Evolutionary conservation across 2,329 filamentous ascomycete genomes (phyloP).

Genomic region (Tolypocladium paradoxum): DNA sequence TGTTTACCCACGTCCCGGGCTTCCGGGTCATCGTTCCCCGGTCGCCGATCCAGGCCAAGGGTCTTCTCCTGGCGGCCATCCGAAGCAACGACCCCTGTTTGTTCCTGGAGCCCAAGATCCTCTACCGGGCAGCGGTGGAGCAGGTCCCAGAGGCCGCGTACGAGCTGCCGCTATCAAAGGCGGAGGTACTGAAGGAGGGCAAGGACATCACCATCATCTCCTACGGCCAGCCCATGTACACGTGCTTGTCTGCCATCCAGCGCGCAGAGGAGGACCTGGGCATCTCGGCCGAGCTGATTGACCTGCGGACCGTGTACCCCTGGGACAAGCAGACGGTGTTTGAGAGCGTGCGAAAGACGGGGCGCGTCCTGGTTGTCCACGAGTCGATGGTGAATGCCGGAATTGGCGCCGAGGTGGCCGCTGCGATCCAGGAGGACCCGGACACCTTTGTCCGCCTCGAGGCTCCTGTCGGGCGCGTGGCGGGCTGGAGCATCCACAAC

Average conservation of each 20-base stretch:
- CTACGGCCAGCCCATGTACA: conserved; percentile 83
- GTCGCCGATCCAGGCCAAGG: conserved; percentile 81
- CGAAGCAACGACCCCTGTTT: conserved; percentile 77
- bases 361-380: conserved; percentile 77
- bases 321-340: conserved; percentile 81
- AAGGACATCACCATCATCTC: conserved; percentile 75
- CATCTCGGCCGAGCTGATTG: conserved; percentile 71
- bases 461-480: conserved; percentile 73
- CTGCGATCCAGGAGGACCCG: conserved; percentile 69
- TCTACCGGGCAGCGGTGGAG: conserved; percentile 86
- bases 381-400: conserved; percentile 88
- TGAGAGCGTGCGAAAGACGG: conserved; percentile 77
- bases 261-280: conserved; percentile 66
- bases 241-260: conserved; percentile 65
- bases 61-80: conserved; percentile 67
- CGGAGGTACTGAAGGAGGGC: conserved; percentile 72
- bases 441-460: conserved; percentile 73
- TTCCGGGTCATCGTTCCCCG: conserved; percentile 77
- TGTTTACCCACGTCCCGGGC: conserved; percentile 84
- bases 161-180: conserved; percentile 74
- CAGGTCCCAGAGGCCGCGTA: conserved; percentile 77
- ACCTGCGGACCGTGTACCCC: conserved; percentile 78
- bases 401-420: conserved; percentile 79
- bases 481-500: conserved; percentile 82
- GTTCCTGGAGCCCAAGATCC: conserved; percentile 89